Conservation (phyloP, 805 yeast genomes). For the baker's yeast (Saccharomyces cerevisiae) region DNA sequence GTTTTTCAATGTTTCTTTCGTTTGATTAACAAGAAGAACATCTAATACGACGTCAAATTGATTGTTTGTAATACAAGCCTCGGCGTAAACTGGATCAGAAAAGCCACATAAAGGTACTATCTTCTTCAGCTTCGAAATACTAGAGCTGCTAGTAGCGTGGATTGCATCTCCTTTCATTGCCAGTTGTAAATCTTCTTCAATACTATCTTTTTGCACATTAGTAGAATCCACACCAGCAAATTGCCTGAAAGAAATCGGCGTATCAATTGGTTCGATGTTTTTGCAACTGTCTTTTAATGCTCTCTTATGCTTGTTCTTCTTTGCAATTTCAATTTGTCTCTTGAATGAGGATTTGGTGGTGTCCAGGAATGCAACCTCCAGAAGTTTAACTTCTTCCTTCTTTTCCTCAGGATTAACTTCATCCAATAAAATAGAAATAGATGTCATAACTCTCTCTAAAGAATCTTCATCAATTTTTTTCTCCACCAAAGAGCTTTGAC, state of each 20-base stretch:
- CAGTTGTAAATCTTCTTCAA: slow-evolving; percentile 51
- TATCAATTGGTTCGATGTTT: slow-evolving; percentile 71
- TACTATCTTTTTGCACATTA: slow-evolving; percentile 34
- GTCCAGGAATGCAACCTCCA: slow-evolving; percentile 68
- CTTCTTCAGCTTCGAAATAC: slow-evolving; percentile 74
- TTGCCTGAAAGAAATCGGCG: slow-evolving; percentile 70
- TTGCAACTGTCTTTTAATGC: slow-evolving; percentile 51
- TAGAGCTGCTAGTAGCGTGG: slow-evolving; percentile 45
- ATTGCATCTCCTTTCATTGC: slow-evolving; percentile 38
- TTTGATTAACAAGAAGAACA: slow-evolving; percentile 89
- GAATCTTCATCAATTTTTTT: slow-evolving; percentile 92
- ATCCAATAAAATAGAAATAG: slow-evolving; percentile 58
- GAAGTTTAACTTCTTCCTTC: slow-evolving; percentile 32
- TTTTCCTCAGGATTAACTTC: slow-evolving; percentile 48
- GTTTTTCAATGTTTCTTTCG: slow-evolving; percentile 82
- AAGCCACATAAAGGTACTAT: slow-evolving; percentile 95
- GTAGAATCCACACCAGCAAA: slow-evolving; percentile 42
- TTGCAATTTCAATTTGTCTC: slow-evolving; percentile 55
- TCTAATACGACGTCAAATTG: slow-evolving; percentile 94
- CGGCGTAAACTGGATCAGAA: slow-evolving; percentile 96
- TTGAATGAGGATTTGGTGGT: slow-evolving; percentile 83
- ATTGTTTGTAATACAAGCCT: slow-evolving; percentile 91
- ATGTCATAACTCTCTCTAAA: slow-evolving; percentile 85
- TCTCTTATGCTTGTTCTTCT: slow-evolving; percentile 46
- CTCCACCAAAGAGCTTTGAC: slow-evolving; percentile 60